Base-by-base conservation (phyloP, 176 grass and related monocot species). In the Pontederia crassipes region DNA sequence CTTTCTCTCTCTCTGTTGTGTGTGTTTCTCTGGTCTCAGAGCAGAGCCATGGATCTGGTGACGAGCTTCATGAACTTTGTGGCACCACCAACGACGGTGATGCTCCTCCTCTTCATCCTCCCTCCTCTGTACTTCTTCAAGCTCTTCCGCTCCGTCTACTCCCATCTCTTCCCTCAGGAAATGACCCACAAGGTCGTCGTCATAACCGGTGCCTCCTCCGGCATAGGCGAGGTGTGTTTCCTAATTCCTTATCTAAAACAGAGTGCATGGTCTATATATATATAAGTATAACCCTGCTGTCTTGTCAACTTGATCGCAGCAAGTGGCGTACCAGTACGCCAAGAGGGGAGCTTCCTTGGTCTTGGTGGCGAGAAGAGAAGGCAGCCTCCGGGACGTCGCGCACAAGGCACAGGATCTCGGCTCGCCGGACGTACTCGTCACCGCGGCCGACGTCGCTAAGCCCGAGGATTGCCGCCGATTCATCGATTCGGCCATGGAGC, bases 121-220 rank as follows among this genome's bases (percentile, higher is more conserved):
- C 79, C 79, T 11, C 82, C 85, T 10, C 77, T 80, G 55, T 77
- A 82, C 56, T 71, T 88, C 46, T 95, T 64, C 72, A 88, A 58
- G 65, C 52, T 78, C 52, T 70, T 80, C 65, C 29, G 61, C 52
- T 85, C 74, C 70, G 49, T 88, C 66, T 52, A 85, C 52, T 61
- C 68, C 45, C 76, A 78, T 45, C 48, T 62, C 73, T 79, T 88
- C 61, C 57, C 78, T 26, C 81, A 85, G 67, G 32, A 77, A 69
- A 57, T 82, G 72, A 40, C 81, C 56, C 59, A 80, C 78, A 85
- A 95, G 71, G 85, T 85, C n/a, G 72, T 85, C 9, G 75, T 88
- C 75, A 75, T 95, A 57, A 81, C 84, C 56, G 85, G 76, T 50
- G 85, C 89, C 58, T 80, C 89, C 66, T 95, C 89, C 28, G 89